Conservation (phyloP, 345 rosid genomes). For the Hibiscus trionum region DNA sequence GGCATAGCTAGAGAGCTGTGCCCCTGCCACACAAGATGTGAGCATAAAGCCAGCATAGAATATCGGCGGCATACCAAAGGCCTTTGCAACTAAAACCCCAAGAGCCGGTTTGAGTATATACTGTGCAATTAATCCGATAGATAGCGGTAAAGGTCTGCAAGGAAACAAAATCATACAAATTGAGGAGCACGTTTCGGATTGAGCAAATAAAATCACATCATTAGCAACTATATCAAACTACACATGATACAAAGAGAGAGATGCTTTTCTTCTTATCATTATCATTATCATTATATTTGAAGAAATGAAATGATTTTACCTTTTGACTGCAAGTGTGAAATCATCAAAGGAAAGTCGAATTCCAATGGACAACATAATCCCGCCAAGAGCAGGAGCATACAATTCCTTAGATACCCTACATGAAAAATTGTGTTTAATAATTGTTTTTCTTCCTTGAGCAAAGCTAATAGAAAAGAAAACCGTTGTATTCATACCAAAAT, state of each 20-base stretch:
- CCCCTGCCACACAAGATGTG: constrained; percentile 85
- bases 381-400: constrained; percentile 96
- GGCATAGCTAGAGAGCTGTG: constrained; percentile 81
- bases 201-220: not conserved
- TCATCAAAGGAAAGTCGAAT: constrained; percentile 72
- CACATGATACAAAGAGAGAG: not conserved
- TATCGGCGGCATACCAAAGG: constrained; percentile 57
- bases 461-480: too few relatives aligned
- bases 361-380: constrained; percentile 90
- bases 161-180: constrained; percentile 12
- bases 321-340: constrained; percentile 81
- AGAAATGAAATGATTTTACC: constrained; percentile 30
- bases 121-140: constrained; percentile 73
- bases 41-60: constrained; percentile 86
- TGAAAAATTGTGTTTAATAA: constrained; percentile 4
- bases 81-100: constrained; percentile 69
- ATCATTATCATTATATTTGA: too few relatives aligned
- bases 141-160: constrained; percentile 76
- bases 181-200: constrained; percentile 9
- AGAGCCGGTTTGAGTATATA: constrained; percentile 74
- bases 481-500: too few relatives aligned
- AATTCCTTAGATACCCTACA: constrained; percentile 88
- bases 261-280: too few relatives aligned
- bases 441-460: too few relatives aligned
- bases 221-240: not conserved